phyloP scores from a whole-genome alignment of 2,329 filamentous ascomycete species.

The Botryosphaeria dothidea region DNA sequence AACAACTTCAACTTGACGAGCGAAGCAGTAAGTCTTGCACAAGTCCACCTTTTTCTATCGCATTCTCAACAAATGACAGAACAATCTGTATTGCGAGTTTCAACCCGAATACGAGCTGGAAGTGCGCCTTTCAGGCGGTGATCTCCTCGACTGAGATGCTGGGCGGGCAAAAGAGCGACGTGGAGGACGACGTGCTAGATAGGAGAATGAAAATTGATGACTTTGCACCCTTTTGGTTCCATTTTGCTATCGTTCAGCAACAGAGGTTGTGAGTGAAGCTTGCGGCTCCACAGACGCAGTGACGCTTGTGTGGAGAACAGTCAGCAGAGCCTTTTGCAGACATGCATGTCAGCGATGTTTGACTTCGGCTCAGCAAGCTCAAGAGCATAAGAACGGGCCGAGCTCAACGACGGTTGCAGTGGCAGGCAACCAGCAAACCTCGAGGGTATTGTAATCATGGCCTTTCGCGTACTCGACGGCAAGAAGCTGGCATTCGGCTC shows the following conservation, averaged over 20 bases:
- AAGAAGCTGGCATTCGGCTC: neutral
- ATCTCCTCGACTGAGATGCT: neutral
- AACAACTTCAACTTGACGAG: slow-evolving; percentile 54
- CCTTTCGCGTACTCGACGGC: neutral
- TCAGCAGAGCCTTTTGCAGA: no score
- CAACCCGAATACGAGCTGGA: slow-evolving; percentile 48
- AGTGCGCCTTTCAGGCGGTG: slow-evolving; percentile 21
- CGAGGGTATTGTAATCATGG: neutral
- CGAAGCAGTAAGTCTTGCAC: slow-evolving; percentile 33
- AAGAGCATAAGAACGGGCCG: neutral
- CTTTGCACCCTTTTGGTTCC: no score
- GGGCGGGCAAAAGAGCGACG: no score
- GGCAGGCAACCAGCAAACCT: neutral
- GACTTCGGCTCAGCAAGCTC: no score
- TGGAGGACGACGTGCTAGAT: no score
- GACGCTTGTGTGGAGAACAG: no score
- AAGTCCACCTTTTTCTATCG: neutral
- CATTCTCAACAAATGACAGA: slow-evolving; percentile 21
- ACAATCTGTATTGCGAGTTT: slow-evolving; percentile 53
- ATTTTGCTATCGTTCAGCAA: no score
- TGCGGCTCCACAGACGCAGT: no score
- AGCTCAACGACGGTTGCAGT: neutral
- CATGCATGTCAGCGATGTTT: neutral
- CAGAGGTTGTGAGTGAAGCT: no score
- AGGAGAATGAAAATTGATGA: no score